Percentiles rank a stretch among this genome's conserved stretches.
Conservation (phyloP, 2,329 filamentous ascomycete genomes). For the Venturia aucupariae region DNA sequence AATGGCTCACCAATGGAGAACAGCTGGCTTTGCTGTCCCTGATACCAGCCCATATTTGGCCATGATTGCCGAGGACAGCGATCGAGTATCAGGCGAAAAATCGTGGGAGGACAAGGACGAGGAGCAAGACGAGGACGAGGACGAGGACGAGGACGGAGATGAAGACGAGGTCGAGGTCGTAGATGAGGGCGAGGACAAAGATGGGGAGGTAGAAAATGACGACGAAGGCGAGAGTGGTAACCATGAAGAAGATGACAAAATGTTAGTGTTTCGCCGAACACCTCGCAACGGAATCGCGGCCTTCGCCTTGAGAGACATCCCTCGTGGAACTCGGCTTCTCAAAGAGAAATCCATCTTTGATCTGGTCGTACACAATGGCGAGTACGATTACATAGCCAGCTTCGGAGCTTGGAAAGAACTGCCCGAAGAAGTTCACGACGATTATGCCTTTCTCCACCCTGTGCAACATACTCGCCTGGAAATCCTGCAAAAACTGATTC, state of each 20-base stretch:
- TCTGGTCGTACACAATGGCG: neutral
- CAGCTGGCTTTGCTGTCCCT: neutral
- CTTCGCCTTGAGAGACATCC: neutral
- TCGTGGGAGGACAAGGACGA: neutral
- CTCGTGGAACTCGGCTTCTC: neutral
- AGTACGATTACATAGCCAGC: neutral
- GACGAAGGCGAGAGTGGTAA: too few relatives aligned
- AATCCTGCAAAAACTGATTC: neutral
- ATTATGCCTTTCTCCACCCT: neutral
- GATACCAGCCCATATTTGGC: neutral
- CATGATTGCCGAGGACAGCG: neutral
- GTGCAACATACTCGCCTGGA: neutral
- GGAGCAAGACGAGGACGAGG: neutral
- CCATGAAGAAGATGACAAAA: too few relatives aligned
- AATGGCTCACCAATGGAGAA: neutral
- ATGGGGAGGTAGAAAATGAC: neutral
- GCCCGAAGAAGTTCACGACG: neutral
- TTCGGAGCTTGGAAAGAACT: neutral
- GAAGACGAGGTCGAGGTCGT: neutral
- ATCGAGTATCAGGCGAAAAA: neutral
- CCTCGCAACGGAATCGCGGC: neutral
- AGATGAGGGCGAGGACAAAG: neutral
- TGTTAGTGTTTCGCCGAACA: neutral
- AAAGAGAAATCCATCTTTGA: neutral
- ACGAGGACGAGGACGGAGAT: too few relatives aligned